Conservation (phyloP, 2,329 filamentous ascomycete genomes). For the Pyrenophora teres region DNA sequence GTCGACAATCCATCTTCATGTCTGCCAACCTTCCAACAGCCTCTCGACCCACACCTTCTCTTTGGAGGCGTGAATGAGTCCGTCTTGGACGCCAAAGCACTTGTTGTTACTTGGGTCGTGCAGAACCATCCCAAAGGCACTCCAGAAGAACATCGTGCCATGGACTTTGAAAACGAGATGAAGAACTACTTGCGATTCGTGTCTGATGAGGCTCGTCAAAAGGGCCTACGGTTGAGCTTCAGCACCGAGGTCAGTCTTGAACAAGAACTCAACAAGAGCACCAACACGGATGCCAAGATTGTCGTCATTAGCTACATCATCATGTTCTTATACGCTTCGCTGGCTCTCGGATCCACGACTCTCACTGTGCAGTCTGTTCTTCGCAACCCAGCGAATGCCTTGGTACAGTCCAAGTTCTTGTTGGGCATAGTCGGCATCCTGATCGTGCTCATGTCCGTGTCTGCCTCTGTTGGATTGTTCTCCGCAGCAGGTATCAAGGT, state of each 20-base stretch:
- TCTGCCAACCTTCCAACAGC: slow-evolving; percentile 85
- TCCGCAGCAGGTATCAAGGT: slow-evolving; percentile 91
- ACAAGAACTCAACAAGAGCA: slow-evolving; percentile 95
- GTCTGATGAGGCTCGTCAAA: slow-evolving; percentile 75
- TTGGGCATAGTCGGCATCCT: slow-evolving; percentile 92
- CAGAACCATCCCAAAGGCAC: slow-evolving; percentile 81
- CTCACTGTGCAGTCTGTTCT: slow-evolving; percentile 77
- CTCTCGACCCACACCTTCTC: slow-evolving; percentile 81
- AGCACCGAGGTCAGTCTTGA: slow-evolving; percentile 94
- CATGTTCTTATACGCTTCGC: slow-evolving; percentile 97
- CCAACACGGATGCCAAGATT: slow-evolving; percentile 97
- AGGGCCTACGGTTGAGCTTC: slow-evolving; percentile 87
- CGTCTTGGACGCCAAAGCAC: slow-evolving; percentile 73
- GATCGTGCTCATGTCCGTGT: slow-evolving; percentile 97
- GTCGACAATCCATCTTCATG: slow-evolving; percentile 78
- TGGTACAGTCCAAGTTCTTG: slow-evolving; percentile 96
- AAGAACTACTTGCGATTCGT: slow-evolving; percentile 75
- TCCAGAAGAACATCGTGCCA: slow-evolving; percentile 70
- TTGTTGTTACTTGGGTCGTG: slow-evolving; percentile 94
- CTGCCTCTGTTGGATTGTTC: slow-evolving; percentile 91
- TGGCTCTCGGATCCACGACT: slow-evolving; percentile 87
- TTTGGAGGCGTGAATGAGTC: slow-evolving; percentile 77
- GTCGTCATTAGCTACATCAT: slow-evolving; percentile 95
- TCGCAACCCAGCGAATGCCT: slow-evolving; percentile 77
- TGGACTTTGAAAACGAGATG: slow-evolving; percentile 86